Conservation (phyloP, 1,139 yeast species). For the Yamadazyma epiphylla region DNA sequence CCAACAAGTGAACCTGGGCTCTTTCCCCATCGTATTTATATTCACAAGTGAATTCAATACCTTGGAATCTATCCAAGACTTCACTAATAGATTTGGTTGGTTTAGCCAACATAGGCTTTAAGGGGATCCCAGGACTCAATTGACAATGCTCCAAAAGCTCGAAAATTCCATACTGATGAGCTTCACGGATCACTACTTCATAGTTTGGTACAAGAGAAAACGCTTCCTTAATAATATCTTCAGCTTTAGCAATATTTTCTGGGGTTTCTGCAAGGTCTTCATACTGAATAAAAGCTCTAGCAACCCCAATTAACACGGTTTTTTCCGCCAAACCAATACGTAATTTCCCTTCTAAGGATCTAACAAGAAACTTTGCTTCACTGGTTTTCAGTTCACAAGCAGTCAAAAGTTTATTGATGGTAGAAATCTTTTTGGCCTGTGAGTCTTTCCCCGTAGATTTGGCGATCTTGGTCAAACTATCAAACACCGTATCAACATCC, state of each 20-base stretch:
- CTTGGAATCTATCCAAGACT: slow-evolving; percentile 82
- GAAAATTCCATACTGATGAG: slow-evolving; percentile 64
- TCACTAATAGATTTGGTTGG: slow-evolving; percentile 93
- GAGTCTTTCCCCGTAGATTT: slow-evolving; percentile 78
- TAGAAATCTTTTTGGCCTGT: slow-evolving; percentile 68
- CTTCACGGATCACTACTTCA: slow-evolving; percentile 65
- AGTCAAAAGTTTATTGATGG: slow-evolving; percentile 79
- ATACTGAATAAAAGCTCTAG: slow-evolving; percentile 73
- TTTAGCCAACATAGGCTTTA: slow-evolving; percentile 97
- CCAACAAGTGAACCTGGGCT: slow-evolving; percentile 82
- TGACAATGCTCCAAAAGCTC: slow-evolving; percentile 66
- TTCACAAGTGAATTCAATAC: slow-evolving; percentile 86
- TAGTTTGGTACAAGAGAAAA: slow-evolving; percentile 92
- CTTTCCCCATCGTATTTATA: slow-evolving; percentile 98
- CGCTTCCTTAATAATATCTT: slow-evolving; percentile 77
- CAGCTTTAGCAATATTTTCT: slow-evolving; percentile 54
- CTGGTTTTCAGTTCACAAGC: slow-evolving; percentile 67
- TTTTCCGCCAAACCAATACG: slow-evolving; percentile 94
- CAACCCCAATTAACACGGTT: slow-evolving; percentile 76
- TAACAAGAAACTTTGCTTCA: slow-evolving; percentile 86
- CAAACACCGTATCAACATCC: slow-evolving; percentile 69
- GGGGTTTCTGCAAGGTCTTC: slow-evolving; percentile 41
- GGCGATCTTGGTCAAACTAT: slow-evolving; percentile 74
- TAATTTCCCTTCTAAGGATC: slow-evolving; percentile 89
- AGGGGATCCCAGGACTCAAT: slow-evolving; percentile 87